Conservation (phyloP, 805 yeast genomes). For the Ogataea pignaliae region DNA sequence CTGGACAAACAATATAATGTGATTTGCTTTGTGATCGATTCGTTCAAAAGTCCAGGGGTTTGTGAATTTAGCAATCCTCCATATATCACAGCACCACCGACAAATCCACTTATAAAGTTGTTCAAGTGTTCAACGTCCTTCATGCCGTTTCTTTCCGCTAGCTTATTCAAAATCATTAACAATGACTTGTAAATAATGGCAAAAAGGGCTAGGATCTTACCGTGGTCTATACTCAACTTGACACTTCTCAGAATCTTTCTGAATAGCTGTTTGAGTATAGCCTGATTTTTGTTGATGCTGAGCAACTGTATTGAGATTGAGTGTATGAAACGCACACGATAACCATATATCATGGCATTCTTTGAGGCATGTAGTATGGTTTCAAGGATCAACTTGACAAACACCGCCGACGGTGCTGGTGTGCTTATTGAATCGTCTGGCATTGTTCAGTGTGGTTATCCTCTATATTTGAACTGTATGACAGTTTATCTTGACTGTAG, state of each 20-base stretch:
- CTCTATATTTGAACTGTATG: too few species aligned
- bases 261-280: slow-evolving; percentile 8
- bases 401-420: not conserved
- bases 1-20: slow-evolving; percentile 71
- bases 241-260: slow-evolving; percentile 18
- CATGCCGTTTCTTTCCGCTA: not conserved
- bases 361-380: slow-evolving; percentile 14
- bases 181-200: slow-evolving; percentile 25
- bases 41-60: slow-evolving; percentile 11
- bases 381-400: not conserved
- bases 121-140: slow-evolving; percentile 3
- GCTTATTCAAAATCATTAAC: slow-evolving; percentile 7
- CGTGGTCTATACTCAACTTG: slow-evolving; percentile 27
- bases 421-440: too few species aligned
- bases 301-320: slow-evolving; percentile 25
- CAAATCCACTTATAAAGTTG: slow-evolving; percentile 26
- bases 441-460: too few species aligned
- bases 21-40: slow-evolving; percentile 59
- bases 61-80: slow-evolving; percentile 24
- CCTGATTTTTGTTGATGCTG: slow-evolving; percentile 10
- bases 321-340: slow-evolving; percentile 29
- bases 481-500: too few species aligned
- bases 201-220: slow-evolving; percentile 27
- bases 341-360: slow-evolving; percentile 30
- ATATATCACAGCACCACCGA: slow-evolving; percentile 28